Evolutionary conservation across 129 eudicot species (phyloP), one percentile per base, ranked within the genome.

Genomic region (Heracleum sosnowskyi): DNA sequence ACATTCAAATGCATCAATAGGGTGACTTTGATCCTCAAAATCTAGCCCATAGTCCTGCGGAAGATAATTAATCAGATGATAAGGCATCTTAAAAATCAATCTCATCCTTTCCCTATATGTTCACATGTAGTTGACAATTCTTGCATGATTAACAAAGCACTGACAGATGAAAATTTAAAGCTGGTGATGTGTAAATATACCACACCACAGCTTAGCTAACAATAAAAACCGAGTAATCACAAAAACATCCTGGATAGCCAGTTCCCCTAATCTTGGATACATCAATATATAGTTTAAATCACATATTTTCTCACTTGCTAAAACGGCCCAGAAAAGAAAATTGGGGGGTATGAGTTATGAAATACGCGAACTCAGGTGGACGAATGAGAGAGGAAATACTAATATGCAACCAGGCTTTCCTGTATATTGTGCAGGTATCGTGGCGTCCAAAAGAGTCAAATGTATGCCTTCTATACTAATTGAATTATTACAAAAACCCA

Each of bases 41-140:
- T 92, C 97, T 63, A 92, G 82, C 11, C 89, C 88, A 73, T 92
- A 92, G 84, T 90, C 97, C 96, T 92, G 88, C 35, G 82, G 71
- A 60, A 13, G 15, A 36, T 78, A 49, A 18, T 29, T 75, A 28
- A 78, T 51, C 45, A 24, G 24, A 33, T 57, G 31, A 57, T 57
- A 57, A 57, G n/a, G 64, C 64, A 55, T 55, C 12, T 55, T 24
- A 55, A 55, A 12, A 55, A 24, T 24, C 64, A 22, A 55, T 24
- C 62, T 22, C 64, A 10, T 24, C 55, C 55, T 47, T 47, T 16
- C 24, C 24, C 24, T 17, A 47, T 47, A 47, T 47, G 24, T 4
- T 17, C 4, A 47, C 55, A 47, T 47, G 55, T 18, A 47, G 55
- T 47, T 47, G 55, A 47, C 22, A 7, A 55, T 55, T 55, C 28